Evolutionary conservation across 768 basidiomycete species (phyloP).

Genomic region (Tricholoma hemisulphureum): DNA sequence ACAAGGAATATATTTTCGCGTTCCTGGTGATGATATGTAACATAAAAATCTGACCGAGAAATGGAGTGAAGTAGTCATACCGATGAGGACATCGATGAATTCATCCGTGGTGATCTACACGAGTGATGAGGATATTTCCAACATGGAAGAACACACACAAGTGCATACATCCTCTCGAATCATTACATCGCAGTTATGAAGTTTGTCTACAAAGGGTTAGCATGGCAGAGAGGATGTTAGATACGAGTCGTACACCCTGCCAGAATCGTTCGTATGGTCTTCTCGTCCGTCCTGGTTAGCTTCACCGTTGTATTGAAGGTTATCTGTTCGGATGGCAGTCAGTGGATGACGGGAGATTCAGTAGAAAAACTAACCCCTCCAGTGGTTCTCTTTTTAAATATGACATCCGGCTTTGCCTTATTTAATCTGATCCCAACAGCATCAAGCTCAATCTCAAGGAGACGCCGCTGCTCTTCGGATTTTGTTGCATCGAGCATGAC

Average conservation of each 20-base stretch:
- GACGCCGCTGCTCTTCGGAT: conserved; percentile 82
- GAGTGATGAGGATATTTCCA: conserved; percentile 4
- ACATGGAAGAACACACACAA: neutral
- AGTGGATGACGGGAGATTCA: conserved; percentile 46
- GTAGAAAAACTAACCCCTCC: conserved; percentile 67
- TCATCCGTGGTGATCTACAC: conserved; percentile 89
- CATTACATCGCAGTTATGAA: conserved; percentile 97
- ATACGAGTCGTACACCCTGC: conserved; percentile 64
- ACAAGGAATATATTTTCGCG: conserved; percentile 93
- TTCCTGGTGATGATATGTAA: conserved; percentile 48
- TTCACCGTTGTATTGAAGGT: conserved; percentile 93
- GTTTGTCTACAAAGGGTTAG: conserved; percentile 56
- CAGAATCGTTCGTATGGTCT: conserved; percentile 89
- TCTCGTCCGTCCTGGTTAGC: conserved; percentile 91
- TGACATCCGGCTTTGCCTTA: conserved; percentile 85
- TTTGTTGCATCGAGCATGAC: conserved; percentile 94
- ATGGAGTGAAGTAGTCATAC: conserved; percentile 32
- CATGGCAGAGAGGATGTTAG: neutral
- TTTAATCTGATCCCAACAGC: conserved; percentile 96
- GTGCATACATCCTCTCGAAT: conserved; percentile 88
- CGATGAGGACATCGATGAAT: conserved; percentile 98
- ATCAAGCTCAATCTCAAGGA: conserved; percentile 92
- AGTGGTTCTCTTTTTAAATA: conserved; percentile 90
- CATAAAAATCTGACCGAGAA: neutral
- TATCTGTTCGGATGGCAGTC: conserved; percentile 47